Evolutionary conservation across 257 asterid species (phyloP).

Genomic region (Parsonsia alboflavescens): DNA sequence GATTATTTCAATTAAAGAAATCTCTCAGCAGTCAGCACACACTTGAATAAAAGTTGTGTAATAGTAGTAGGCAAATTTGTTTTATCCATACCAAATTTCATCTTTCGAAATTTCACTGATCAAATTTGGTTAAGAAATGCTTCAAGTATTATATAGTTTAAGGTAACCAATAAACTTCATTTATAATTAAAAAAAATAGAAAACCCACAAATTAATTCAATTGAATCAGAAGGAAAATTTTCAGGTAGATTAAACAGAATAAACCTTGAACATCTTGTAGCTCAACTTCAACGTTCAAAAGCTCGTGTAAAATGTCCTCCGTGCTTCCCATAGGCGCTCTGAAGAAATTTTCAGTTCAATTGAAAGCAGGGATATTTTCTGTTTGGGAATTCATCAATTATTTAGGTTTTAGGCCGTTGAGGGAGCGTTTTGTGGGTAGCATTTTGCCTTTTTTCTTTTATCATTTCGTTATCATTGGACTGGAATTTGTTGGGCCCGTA

Average conservation of each 20-base stretch:
- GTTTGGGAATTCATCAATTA: not conserved
- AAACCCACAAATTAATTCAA: not conserved
- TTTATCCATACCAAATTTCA: not conserved
- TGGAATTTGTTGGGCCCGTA: too few species aligned
- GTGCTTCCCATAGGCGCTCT: slow-evolving; percentile 43
- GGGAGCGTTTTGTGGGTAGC: not conserved
- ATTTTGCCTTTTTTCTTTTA: not conserved
- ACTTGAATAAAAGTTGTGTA: not conserved
- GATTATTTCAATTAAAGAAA: not conserved
- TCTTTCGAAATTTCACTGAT: not conserved
- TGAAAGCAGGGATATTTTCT: not conserved
- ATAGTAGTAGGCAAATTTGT: not conserved
- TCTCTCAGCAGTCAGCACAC: not conserved
- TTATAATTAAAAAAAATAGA: not conserved
- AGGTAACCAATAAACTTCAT: not conserved
- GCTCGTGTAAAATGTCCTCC: slow-evolving; percentile 69
- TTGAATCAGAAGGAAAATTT: not conserved
- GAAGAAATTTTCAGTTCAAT: not conserved
- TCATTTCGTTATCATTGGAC: too few species aligned
- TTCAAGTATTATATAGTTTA: not conserved
- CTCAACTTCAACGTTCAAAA: slow-evolving; percentile 75
- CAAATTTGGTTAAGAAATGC: not conserved
- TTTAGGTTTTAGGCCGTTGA: not conserved
- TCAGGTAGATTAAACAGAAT: not conserved
- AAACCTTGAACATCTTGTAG: slow-evolving; percentile 81